phyloP scores from a whole-genome alignment of 108 stramenopile species.

The Conticribra guillardii region DNA sequence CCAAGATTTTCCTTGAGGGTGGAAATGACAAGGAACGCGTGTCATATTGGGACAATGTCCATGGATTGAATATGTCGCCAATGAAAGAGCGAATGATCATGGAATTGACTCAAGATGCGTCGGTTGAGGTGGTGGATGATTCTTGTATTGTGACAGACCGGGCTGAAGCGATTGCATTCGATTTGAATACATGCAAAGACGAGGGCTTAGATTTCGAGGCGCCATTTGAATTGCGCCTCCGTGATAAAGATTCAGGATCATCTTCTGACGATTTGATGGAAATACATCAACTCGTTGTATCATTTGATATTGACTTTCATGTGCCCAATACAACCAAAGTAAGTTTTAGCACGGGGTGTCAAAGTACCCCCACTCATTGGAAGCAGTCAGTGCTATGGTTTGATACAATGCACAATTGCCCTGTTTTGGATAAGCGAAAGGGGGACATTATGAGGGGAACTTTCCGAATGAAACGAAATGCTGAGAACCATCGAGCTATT shows the following conservation, averaged over 20 bases:
- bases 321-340: conserved; percentile 58
- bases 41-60: conserved; percentile 78
- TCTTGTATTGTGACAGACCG: conserved; percentile 58
- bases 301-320: conserved; percentile 84
- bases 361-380: conserved; percentile 86
- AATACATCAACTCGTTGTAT: conserved; percentile 75
- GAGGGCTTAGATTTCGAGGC: conserved; percentile 66
- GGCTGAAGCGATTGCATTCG: conserved; percentile 55
- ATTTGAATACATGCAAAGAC: conserved; percentile 73
- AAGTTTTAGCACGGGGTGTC: conserved; percentile 80
- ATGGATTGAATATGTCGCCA: conserved; percentile 81
- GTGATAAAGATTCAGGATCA: conserved; percentile 5
- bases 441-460: conserved; percentile 41
- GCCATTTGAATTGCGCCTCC: conserved; percentile 42
- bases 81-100: conserved; percentile 75
- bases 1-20: conserved; percentile 54
- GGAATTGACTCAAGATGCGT: conserved; percentile 62
- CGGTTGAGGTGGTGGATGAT: conserved; percentile 76
- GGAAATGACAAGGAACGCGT: conserved; percentile 40
- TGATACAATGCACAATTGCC: conserved; percentile 50
- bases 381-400: conserved; percentile 87
- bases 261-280: not conserved
- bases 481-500: conserved; percentile 49
- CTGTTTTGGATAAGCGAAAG: conserved; percentile 25
- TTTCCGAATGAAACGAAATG: conserved; percentile 56